Evolutionary conservation across 2,329 filamentous ascomycete genomes (phyloP), one percentile per base, ranked within the genome.

Genomic region (Colletotrichum coccodes): DNA sequence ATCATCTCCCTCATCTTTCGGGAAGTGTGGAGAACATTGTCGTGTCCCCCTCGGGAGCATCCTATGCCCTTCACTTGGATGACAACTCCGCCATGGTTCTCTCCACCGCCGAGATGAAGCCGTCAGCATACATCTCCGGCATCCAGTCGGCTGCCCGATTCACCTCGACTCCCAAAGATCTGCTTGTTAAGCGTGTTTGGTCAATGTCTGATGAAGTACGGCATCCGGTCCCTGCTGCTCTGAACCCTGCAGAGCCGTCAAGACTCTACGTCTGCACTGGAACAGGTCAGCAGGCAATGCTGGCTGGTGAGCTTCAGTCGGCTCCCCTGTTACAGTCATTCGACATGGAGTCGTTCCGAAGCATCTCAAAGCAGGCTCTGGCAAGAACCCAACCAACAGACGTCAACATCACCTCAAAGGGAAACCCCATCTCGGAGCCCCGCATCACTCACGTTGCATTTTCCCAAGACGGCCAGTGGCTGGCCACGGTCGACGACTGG

Each of bases 401-500:
- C 68, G 83, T 93, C 71, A 97, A 94, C 74, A 85, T 92, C 46
- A 92, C 91, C 8, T 91, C 91, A 16, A 91, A 92, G 72, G 90
- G 92, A 6, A 86, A 89, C 59, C 86, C 88, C 5, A 89, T 98
- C 57, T 86, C 89, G 16, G 93, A 97, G 73, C 95, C 96, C 0
- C 89, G 92, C 70, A 88, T 97, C 53, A 91, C 89, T 7, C 88
- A 92, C 64, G 83, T 98, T 58, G 88, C 91, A 49, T 89, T 96
- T 73, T 95, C 93, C 49, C 83, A 87, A 57, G 92, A 98, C 76
- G 95, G 95, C 21, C 87, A 90, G 72, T 98, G 95, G 95, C 87
- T 99, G 65, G 95, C 92, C 5, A 98, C 94, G 1, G 88, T 97
- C 1, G 96, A 99, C 77, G 93, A 95, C 75, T 99, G 96, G 96